A percentile compares a stretch with the other conserved stretches of the same genome.
Evolutionary conservation across 768 basidiomycete species (phyloP).

Genomic region (Kwoniella mangroviensis): DNA sequence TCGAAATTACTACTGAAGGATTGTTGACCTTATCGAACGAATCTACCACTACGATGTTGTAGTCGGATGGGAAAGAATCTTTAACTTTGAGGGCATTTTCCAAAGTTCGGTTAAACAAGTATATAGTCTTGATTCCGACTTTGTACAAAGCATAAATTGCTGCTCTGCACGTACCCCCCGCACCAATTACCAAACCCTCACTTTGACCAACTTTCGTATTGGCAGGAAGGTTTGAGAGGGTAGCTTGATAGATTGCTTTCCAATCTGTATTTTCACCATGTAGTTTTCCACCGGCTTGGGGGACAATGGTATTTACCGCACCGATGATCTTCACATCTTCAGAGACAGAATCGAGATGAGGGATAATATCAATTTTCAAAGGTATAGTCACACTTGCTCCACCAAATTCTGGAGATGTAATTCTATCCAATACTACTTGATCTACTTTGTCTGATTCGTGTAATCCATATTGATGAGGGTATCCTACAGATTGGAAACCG

Average conservation of each 20-base stretch:
- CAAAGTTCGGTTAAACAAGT: constrained; percentile 83
- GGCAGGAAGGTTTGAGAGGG: constrained; percentile 51
- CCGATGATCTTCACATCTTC: constrained; percentile 83
- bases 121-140: constrained; percentile 72
- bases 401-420: constrained; percentile 76
- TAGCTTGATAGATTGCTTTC: constrained; percentile 76
- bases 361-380: constrained; percentile 87
- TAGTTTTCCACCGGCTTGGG: constrained; percentile 63
- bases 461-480: constrained; percentile 81
- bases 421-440: constrained; percentile 68
- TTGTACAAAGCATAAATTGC: constrained; percentile 85
- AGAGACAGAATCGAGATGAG: constrained; percentile 76
- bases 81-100: constrained; percentile 74
- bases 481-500: constrained; percentile 75
- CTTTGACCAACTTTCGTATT: constrained; percentile 60
- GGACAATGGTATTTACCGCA: constrained; percentile 89
- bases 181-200: constrained; percentile 84
- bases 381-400: constrained; percentile 98
- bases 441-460: constrained; percentile 73
- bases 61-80: constrained; percentile 68
- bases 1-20: constrained; percentile 75
- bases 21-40: constrained; percentile 65
- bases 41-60: constrained; percentile 65
- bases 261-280: constrained; percentile 97
- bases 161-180: constrained; percentile 91